These are phyloP conservation scores for Cordyceps militaris DNA, from an alignment of 2,329 filamentous ascomycete genomes.

Conservation along the genomic window DNA sequence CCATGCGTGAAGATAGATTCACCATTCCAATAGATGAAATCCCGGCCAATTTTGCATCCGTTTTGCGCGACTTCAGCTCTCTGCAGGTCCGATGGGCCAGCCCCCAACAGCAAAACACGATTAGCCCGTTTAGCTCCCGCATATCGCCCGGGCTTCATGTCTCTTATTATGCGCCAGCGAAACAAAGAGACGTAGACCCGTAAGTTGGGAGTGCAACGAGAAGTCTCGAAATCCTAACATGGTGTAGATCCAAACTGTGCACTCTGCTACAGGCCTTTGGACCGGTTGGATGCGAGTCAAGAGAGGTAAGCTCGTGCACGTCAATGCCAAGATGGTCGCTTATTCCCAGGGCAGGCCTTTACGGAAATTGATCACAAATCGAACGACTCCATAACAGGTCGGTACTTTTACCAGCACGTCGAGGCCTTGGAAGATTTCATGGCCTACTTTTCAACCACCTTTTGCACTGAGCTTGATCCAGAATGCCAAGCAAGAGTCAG, in stretches of 20 bases:
- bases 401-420: conserved; percentile 65
- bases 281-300: conserved; percentile 43
- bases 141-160: conserved; percentile 76
- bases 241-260: conserved; percentile 41
- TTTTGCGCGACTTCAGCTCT: conserved; percentile 60
- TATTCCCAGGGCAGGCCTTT: conserved; percentile 46
- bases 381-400: conserved; percentile 38
- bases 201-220: conserved; percentile 11
- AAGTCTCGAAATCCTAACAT: not conserved
- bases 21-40: conserved; percentile 70
- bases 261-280: conserved; percentile 51
- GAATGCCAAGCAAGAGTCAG: conserved; percentile 44
- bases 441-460: conserved; percentile 41
- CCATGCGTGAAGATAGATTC: conserved; percentile 70
- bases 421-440: conserved; percentile 49
- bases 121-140: conserved; percentile 67
- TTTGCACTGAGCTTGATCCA: conserved; percentile 42
- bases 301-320: conserved; percentile 19
- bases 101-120: conserved; percentile 45
- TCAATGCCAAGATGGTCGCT: conserved; percentile 14
- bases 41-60: conserved; percentile 54
- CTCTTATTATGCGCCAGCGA: conserved; percentile 62
- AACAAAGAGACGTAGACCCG: conserved; percentile 16
- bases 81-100: conserved; percentile 77
- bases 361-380: conserved; percentile 41